Percentiles rank a stretch among this genome's conserved stretches.
phyloP scores from a whole-genome alignment of 2,329 filamentous ascomycete species.

The Penicillium sumatraense region DNA sequence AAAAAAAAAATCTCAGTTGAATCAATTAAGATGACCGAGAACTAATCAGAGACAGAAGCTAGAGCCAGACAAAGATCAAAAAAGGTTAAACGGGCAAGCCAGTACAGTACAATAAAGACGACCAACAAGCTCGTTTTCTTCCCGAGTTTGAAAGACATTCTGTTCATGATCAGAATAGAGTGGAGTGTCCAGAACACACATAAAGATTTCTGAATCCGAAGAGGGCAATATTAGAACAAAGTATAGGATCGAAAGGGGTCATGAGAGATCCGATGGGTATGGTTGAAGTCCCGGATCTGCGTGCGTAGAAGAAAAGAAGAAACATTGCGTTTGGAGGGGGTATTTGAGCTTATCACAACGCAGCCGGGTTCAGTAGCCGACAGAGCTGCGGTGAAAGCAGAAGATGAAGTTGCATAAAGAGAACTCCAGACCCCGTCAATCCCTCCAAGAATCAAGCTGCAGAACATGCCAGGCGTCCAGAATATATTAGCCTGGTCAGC shows the following conservation, averaged over 20 bases:
- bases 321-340: background rate
- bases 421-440: background rate
- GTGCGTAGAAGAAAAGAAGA: slow-evolving; percentile 9
- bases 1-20: slow-evolving; percentile 27
- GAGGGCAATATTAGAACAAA: slow-evolving; percentile 17
- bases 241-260: slow-evolving; percentile 14
- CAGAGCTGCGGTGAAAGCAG: background rate
- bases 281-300: slow-evolving; percentile 19
- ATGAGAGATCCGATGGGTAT: slow-evolving; percentile 5
- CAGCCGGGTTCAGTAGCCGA: slow-evolving; percentile 14
- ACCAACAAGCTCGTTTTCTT: slow-evolving; percentile 26
- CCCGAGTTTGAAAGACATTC: background rate
- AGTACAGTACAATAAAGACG: slow-evolving; percentile 44
- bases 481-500: background rate
- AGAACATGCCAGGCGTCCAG: background rate
- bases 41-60: slow-evolving; percentile 10
- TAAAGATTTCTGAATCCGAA: background rate
- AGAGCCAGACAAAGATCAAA: slow-evolving; percentile 1
- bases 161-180: background rate
- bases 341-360: slow-evolving; percentile 3
- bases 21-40: slow-evolving; percentile 39
- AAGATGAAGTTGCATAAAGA: background rate
- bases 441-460: background rate
- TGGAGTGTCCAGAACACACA: background rate
- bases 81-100: slow-evolving; percentile 11